phyloP scores from a whole-genome alignment of 768 basidiomycete species.

The Sporobolomyces phaffii region DNA sequence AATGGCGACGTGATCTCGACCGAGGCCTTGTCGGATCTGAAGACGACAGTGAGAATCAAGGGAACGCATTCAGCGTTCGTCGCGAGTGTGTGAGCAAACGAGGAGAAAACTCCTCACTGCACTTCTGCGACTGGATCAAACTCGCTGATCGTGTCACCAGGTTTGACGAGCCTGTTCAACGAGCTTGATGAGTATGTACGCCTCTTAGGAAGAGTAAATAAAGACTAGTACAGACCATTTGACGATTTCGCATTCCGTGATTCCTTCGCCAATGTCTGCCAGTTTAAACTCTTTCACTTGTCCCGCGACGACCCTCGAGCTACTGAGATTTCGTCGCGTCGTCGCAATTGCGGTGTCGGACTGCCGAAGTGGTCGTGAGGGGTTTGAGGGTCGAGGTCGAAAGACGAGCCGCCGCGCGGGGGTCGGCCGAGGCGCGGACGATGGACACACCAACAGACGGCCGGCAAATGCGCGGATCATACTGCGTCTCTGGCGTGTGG shows the following conservation, averaged over 20 bases:
- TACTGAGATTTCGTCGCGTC: too few relatives aligned
- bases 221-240: too few relatives aligned
- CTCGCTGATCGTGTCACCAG: slow-evolving; percentile 52
- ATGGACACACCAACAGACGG: neutral
- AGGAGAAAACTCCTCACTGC: too few relatives aligned
- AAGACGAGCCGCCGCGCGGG: too few relatives aligned
- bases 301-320: neutral
- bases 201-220: too few relatives aligned
- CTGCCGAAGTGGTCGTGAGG: too few relatives aligned
- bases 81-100: neutral
- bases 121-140: slow-evolving; percentile 72
- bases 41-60: neutral
- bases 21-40: slow-evolving; percentile 78
- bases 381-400: too few relatives aligned
- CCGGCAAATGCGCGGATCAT: too few relatives aligned
- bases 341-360: too few relatives aligned
- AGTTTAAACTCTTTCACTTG: slow-evolving; percentile 32
- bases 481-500: too few relatives aligned
- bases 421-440: too few relatives aligned
- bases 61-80: neutral
- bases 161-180: slow-evolving; percentile 59
- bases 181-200: too few relatives aligned
- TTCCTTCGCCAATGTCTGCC: slow-evolving; percentile 66
- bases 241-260: slow-evolving; percentile 82
- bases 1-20: slow-evolving; percentile 86